Base-by-base conservation (phyloP, 2,329 filamentous ascomycete genomes). In the Aspergillus oerlinghausenensis region DNA sequence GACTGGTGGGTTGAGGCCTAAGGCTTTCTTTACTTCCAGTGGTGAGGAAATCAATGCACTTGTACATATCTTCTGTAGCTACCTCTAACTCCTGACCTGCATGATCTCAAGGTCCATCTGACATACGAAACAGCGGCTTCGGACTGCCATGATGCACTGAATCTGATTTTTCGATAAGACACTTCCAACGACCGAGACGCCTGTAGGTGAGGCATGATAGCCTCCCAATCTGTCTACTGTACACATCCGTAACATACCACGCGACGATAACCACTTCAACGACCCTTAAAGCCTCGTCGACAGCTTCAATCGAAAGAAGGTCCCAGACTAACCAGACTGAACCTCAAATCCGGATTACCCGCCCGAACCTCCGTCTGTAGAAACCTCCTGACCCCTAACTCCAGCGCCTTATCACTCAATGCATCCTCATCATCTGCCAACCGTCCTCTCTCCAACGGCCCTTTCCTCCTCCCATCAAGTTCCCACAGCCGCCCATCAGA, bases 401-500 rank as follows among this genome's bases (percentile, higher is more conserved):
- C 80, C 66, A 97, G 75, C 8, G 90, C 92, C 72, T 84, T 86
- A 55, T 88, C 81, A 70, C 89, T 91, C 65, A 92, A 72, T 53
- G 90, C 85, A 73, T 93, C 88, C 71, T 92, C 88, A 40, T 80
- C 79, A 1, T 75, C 73, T 0, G 67, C 78, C 52, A 92, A 71
- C 47, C 75, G 67, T 0, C 87, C 88, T 14, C 89, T 79, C 62
- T 90, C 84, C 49, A 93, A 74, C 0, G 90, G 90, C 0, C 90
- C 90, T 65, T 87, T 88, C 50, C 88, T 79, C 23, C 81, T 73
- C 1, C 91, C 91, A 73, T 95, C 90, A 66, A 95, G 73, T 76
- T 95, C 91, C 85, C 89, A 95, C 45, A 95, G 79, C 6, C 82
- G 82, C 55, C 87, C 87, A 71, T 89, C 85, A 52, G 75, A 76